Base-by-base conservation (phyloP, 148 eudicot genomes). In the Oxyria digyna region DNA sequence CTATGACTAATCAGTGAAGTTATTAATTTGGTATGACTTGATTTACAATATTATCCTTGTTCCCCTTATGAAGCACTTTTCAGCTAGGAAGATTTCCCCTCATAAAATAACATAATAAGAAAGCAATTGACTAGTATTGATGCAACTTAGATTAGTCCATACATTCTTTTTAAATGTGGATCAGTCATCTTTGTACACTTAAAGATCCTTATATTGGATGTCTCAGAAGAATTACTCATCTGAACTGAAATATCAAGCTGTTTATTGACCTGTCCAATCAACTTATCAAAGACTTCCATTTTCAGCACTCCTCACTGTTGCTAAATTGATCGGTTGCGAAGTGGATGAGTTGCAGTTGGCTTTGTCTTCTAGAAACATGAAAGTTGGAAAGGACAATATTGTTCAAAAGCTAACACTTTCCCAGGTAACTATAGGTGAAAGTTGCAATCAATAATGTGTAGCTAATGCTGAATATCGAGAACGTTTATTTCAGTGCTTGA, bases 351-450 rank as follows among this genome's bases (percentile, higher is more conserved):
- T 93, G 32, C 79, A 84, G 78, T 80, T 75, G 41, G 88, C 95
- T 46, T 67, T 89, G 69, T 87, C 98, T 63, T 89, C 90, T 62
- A 85, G 87, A 69, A 93, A 87, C 62, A 90, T 93, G 89, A 85
- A 74, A 78, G 95, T 85, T 50, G 74, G 89, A 66, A 93, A 85
- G 52, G 98, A 93, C 59, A 78, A 43, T 68, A 83, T 93, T 69
- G 81, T 86, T 73, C 91, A 93, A 79, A 89, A 82, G 89, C 81
- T 87, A 45, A 90, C 86, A 41, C 79, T 83, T 20, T 71, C 87
- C 67, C 97, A 91, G 94, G 97, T 88, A 75, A 67, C 37, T 40
- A 7, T 41, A 21, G 26, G 27, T 59, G 14, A 50, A 62, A 62
- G 27, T 31, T 62, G 67, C 59, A 52, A 52, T 49, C 11, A 52